phyloP scores from a whole-genome alignment of 345 rosid genomes.

The Eucalyptus regnans region DNA sequence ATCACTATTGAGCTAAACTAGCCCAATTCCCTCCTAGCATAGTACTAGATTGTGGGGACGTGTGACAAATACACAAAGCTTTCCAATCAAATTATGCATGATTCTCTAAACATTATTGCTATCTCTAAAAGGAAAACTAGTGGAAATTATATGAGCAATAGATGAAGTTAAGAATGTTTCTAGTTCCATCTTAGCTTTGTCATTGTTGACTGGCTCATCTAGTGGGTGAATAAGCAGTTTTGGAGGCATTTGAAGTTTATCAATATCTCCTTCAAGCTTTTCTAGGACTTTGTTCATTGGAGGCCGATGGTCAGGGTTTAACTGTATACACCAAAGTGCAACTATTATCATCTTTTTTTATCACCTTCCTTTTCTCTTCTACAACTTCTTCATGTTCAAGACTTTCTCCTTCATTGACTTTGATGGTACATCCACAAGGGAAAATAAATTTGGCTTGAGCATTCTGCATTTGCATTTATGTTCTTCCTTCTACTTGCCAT shows the following conservation, averaged over 20 bases:
- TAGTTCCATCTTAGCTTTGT: background rate
- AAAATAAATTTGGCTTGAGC: background rate
- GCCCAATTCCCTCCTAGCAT: no score
- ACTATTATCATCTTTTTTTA: background rate
- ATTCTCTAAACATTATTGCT: background rate
- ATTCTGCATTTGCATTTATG: background rate
- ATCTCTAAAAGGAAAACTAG: background rate
- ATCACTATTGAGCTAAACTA: no score
- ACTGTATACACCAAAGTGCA: background rate
- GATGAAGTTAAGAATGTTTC: background rate
- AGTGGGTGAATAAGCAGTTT: background rate
- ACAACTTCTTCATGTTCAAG: background rate
- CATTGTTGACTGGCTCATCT: background rate
- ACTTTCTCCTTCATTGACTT: background rate
- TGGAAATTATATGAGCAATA: rapidly evolving
- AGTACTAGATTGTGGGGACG: background rate
- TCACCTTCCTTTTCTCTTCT: background rate
- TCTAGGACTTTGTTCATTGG: no score
- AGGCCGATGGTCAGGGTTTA: background rate
- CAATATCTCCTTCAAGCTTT: background rate
- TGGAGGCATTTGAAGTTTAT: background rate
- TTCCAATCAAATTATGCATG: background rate
- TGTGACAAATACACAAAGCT: background rate
- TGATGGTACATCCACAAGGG: background rate
- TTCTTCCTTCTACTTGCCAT: background rate